These are phyloP conservation scores for Globisporangium apiculatum DNA, from an alignment of 352 stramenopile species.

Conservation along the genomic window DNA sequence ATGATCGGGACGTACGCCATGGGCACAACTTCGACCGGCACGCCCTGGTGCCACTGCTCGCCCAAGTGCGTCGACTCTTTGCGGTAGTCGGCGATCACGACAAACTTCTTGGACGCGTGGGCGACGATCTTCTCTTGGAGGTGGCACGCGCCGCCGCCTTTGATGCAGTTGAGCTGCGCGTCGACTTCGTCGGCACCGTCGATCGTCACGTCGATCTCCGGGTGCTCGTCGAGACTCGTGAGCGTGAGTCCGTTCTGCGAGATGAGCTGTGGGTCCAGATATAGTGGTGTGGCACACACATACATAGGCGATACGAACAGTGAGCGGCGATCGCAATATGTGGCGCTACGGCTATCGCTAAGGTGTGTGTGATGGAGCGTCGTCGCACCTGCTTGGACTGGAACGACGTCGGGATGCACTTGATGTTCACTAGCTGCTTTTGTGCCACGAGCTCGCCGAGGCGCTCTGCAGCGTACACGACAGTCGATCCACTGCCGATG, in stretches of 20 bases:
- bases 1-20: slow-evolving; percentile 96
- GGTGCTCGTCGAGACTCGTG: slow-evolving; percentile 73
- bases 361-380: too few species aligned
- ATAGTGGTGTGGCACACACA: too few species aligned
- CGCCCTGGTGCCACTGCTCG: slow-evolving; percentile 82
- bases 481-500: slow-evolving; percentile 97
- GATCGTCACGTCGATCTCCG: slow-evolving; percentile 96
- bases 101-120: slow-evolving; percentile 95
- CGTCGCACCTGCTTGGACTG: slow-evolving; percentile 88
- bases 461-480: slow-evolving; percentile 96
- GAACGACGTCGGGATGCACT: slow-evolving; percentile 97
- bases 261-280: slow-evolving; percentile 59
- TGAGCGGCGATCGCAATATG: too few species aligned
- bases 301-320: too few species aligned
- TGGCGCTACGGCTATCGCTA: too few species aligned
- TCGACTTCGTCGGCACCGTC: slow-evolving; percentile 98
- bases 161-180: slow-evolving; percentile 96
- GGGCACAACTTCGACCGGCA: slow-evolving; percentile 96
- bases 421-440: slow-evolving; percentile 87
- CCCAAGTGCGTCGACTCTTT: slow-evolving; percentile 88
- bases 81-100: slow-evolving; percentile 95
- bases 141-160: slow-evolving; percentile 95
- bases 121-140: slow-evolving; percentile 93
- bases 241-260: slow-evolving; percentile 68
- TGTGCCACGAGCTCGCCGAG: slow-evolving; percentile 92